Evolutionary conservation across 371 early-diverging fungal species (phyloP), one percentile per base, ranked within the genome.

Genomic region (Mucor racemosus): DNA sequence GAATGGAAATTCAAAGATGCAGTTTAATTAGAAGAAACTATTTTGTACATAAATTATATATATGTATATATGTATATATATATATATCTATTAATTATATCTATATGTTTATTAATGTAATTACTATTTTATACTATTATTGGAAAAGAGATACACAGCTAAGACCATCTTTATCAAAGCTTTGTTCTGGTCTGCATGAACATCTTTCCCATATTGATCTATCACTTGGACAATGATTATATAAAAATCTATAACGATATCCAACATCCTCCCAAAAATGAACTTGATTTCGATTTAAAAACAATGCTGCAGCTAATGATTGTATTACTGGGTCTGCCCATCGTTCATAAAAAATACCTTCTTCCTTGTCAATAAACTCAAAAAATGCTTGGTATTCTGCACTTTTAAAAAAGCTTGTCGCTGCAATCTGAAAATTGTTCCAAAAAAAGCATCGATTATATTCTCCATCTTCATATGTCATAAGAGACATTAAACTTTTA

Each of bases 291-390:
- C 86, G 90, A n/a, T 85, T 77, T 39, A 97, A 72, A 74, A 96
- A 87, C 65, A 98, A 68, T 0, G 91, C 92, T 1, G 91, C 94
- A 0, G 92, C 97, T n/a, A 99, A 73, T 6, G 96, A 95, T 66
- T 97, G 99, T 35, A 81, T 75, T 4, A 98, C 91, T 69, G 58
- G 17, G 50, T 62, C 56, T 10, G 40, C 33, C 81, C 88, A 17
- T 75, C 94, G 83, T 71, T 98, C 98, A 76, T 97, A 97, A 69
- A 92, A 98, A 69, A 98, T 96, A 14, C 91, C 96, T 11, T 93
- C 92, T 5, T 85, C 64, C 39, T 77, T 63, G 68, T 98, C 97
- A 50, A 98, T 78, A 58, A 81, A 84, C n/a, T 91, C 76, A 68
- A 97, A 96, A 70, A 87, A 95, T 34, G 86, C 77, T 66, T 78